Conservation (phyloP, 768 basidiomycete genomes). For the Rhodosporidiobolus odoratus region DNA sequence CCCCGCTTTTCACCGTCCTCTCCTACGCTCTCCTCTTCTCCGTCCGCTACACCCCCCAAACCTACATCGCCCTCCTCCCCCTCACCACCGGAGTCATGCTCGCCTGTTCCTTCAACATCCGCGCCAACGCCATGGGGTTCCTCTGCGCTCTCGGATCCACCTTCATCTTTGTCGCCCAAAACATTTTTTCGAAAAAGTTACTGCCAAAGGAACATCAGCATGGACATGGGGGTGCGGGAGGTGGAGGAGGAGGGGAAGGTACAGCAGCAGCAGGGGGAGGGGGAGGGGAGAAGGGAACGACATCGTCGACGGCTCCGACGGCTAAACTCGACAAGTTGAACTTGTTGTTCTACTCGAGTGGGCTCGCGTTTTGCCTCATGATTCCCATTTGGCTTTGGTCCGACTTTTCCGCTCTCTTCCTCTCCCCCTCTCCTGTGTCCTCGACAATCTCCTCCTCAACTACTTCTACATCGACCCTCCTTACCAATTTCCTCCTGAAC, state of each 20-base stretch:
- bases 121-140: constrained; percentile 80
- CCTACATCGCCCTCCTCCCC: constrained; percentile 84
- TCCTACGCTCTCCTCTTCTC: constrained; percentile 90
- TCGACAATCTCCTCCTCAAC: neutral
- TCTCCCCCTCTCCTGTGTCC: constrained; percentile 8
- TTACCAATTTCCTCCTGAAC: constrained; percentile 83
- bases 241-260: constrained; percentile 5
- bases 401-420: constrained; percentile 67
- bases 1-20: constrained; percentile 92
- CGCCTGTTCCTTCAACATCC: constrained; percentile 87
- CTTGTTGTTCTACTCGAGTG: constrained; percentile 84
- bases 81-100: constrained; percentile 96
- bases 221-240: constrained; percentile 28
- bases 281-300: too few relatives aligned
- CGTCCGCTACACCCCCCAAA: constrained; percentile 84
- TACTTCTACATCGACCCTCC: constrained; percentile 57
- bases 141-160: constrained; percentile 95
- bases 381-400: constrained; percentile 89
- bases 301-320: too few relatives aligned
- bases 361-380: constrained; percentile 93
- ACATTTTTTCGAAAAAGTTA: constrained; percentile 99
- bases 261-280: neutral
- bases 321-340: constrained; percentile 94
- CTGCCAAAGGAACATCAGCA: constrained; percentile 58
- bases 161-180: constrained; percentile 91